Evolutionary conservation across 805 yeast genomes (phyloP), one percentile per base, ranked within the genome.

Genomic region (Kodamaea sagamina): DNA sequence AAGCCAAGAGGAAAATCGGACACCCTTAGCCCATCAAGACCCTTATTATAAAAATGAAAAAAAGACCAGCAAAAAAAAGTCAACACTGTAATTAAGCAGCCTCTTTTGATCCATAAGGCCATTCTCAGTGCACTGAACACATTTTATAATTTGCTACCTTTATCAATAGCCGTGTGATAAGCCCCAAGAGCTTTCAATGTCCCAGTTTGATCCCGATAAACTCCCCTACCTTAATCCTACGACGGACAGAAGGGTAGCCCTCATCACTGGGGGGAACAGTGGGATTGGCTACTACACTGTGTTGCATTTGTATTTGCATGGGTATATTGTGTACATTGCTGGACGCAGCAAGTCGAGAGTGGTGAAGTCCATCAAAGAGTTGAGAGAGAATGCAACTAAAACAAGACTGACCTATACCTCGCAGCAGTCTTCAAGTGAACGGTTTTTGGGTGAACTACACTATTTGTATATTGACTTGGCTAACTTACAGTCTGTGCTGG

Each of bases 251-350:
- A 73, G 80, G 44, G 81, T 85, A 3, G 89, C 87, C 2, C 65
- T 88, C 5, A 79, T 88, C 22, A 83, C 93, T 0, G 95, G 95
- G 1, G 95, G 93, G 4, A 85, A 82, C 53, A 76, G 84, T 43
- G 96, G 95, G 0, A 77, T 86, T 13, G 96, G 96, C 8, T 87
- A 77, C 71, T 84, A 72, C 58, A 82, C 90, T 0, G 87, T 81
- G 6, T 67, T 86, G 17, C 90, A 86, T 54, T 71, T 88, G 4
- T 86, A 83, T 54, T 67, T 86, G 39, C 96, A 87, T 60, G 96
- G 96, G 0, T 85, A 77, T 57, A 68, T 73, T 6, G 82, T 88
- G 3, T 88, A 87, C 57, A 68, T 88, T 27, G 88, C 86, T 2
- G 92, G 95, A 3, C 67, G 95, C 50, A 80, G 77, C 50, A 68